A percentile compares a stretch with the other conserved stretches of the same genome.
Conservation (phyloP, 371 early-diverging fungal genomes). For the Saksenaea oblongispora region DNA sequence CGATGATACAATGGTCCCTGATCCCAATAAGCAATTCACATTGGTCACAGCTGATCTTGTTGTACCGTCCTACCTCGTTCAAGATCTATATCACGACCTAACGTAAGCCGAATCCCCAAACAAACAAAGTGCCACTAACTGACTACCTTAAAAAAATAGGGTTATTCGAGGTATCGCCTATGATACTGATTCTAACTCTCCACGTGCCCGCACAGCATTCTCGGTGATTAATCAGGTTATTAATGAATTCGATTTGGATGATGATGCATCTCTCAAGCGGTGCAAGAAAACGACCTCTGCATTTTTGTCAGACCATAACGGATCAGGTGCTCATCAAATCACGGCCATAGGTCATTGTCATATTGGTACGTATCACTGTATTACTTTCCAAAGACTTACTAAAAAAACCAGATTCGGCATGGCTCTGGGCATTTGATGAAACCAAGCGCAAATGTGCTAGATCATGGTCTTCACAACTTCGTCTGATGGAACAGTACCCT, state of each 20-base stretch:
- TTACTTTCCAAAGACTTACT: not conserved
- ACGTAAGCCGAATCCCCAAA: constrained; percentile 19
- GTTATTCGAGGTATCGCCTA: constrained; percentile 77
- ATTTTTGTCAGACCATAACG: constrained; percentile 68
- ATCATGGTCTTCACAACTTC: constrained; percentile 88
- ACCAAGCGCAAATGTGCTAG: constrained; percentile 95
- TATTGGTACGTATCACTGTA: constrained; percentile 57
- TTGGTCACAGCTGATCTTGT: constrained; percentile 68
- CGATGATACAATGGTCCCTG: constrained; percentile 69
- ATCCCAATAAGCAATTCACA: constrained; percentile 58
- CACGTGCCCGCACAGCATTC: constrained; percentile 70
- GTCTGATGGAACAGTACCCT: constrained; percentile 84
- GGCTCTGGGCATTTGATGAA: constrained; percentile 95
- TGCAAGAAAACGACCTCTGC: constrained; percentile 58
- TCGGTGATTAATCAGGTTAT: constrained; percentile 79
- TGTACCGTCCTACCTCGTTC: constrained; percentile 67
- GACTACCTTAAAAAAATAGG: constrained; percentile 45
- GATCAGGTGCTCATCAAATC: constrained; percentile 61
- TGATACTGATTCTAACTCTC: constrained; percentile 69
- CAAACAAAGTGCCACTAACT: too few species aligned
- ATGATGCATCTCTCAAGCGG: constrained; percentile 51
- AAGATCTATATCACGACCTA: constrained; percentile 71
- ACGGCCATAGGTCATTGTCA: constrained; percentile 89
- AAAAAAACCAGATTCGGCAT: constrained; percentile 61
- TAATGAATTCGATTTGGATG: constrained; percentile 66